Evolutionary conservation across 352 stramenopile genomes (phyloP), one percentile per base, ranked within the genome.

Genomic region (Pseudoperonospora humuli): DNA sequence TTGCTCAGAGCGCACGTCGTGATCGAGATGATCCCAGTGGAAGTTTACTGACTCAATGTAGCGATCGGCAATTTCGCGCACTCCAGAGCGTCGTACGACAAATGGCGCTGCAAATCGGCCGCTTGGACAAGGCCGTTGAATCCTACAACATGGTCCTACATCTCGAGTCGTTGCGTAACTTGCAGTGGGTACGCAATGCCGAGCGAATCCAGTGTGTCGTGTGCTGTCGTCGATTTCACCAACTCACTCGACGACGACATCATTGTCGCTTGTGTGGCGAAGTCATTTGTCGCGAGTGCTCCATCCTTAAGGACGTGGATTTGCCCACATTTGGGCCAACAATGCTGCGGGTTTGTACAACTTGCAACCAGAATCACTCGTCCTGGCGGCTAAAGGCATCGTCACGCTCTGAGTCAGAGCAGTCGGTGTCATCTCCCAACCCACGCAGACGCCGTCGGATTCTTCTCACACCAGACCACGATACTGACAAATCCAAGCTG

Each of bases 191-290:
- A 7, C 54, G 62, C 28, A 85, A 88, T 38, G 62, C 55, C 0
- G 61, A 76, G 24, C 48, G 71, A 35, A 35, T 34, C 7, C 60
- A 83, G 61, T 91, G 79, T 44, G 57, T 65, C 8, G 57, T 82
- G 10, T 91, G 79, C 47, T 81, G 52, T 20, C 65, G 76, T 7
- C 65, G 69, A 13, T 92, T 92, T 48, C 64, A 85, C 28, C 70
- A 78, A 33, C 54, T 86, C 31, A 68, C 67, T 13, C 57, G 79
- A 3, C 72, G 79, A 18, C 81, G 83, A 50, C 79, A 92, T 46
- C 79, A 92, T 57, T 89, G 76, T 53, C 73, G 79, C 14, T 73
- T 71, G 0, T 92, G 79, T 31, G 76, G 79, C n/a, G 79, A 92
- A 60, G 82, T 92, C 46, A 92, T 92, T 39, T 92, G 79, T 48